Percentiles rank a stretch among this genome's conserved stretches.
Conservation (phyloP, 2,329 filamentous ascomycete species). For the Coccinonectria pachysandricola region DNA sequence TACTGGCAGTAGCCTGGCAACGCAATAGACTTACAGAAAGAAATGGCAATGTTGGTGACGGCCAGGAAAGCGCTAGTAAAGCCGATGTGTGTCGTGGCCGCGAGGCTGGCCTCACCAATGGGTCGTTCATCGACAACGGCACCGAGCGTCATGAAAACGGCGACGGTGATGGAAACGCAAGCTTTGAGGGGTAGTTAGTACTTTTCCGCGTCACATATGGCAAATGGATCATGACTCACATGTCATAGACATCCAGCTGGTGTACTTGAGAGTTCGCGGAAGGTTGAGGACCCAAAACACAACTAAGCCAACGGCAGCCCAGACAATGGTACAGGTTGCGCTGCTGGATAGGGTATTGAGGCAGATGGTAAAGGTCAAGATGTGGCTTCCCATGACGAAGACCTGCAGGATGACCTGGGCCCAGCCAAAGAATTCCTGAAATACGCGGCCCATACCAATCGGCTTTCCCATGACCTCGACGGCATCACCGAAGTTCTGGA, state of each 20-base stretch:
- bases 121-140: slow-evolving; percentile 41
- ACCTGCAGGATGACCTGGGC: slow-evolving; percentile 52
- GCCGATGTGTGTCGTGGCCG: slow-evolving; percentile 26
- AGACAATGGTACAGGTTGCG: slow-evolving; percentile 53
- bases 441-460: slow-evolving; percentile 38
- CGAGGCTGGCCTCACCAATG: slow-evolving; percentile 24
- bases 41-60: slow-evolving; percentile 55
- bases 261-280: slow-evolving; percentile 51
- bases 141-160: slow-evolving; percentile 54
- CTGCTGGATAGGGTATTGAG: slow-evolving; percentile 53
- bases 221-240: slow-evolving; percentile 26
- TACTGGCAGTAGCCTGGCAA: too few species aligned
- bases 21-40: slow-evolving; percentile 36
- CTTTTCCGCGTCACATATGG: neutral
- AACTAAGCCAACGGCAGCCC: slow-evolving; percentile 47
- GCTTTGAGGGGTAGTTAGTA: slow-evolving; percentile 17
- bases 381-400: slow-evolving; percentile 59
- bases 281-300: slow-evolving; percentile 49
- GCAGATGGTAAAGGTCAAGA: slow-evolving; percentile 58
- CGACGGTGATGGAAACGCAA: slow-evolving; percentile 50
- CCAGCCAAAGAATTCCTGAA: slow-evolving; percentile 48
- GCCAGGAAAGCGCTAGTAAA: slow-evolving; percentile 46
- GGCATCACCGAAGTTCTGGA: slow-evolving; percentile 56
- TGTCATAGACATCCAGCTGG: slow-evolving; percentile 50
- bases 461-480: slow-evolving; percentile 43